phyloP scores from a whole-genome alignment of 1,284 basidiomycete species.

The Pascua sp. region DNA sequence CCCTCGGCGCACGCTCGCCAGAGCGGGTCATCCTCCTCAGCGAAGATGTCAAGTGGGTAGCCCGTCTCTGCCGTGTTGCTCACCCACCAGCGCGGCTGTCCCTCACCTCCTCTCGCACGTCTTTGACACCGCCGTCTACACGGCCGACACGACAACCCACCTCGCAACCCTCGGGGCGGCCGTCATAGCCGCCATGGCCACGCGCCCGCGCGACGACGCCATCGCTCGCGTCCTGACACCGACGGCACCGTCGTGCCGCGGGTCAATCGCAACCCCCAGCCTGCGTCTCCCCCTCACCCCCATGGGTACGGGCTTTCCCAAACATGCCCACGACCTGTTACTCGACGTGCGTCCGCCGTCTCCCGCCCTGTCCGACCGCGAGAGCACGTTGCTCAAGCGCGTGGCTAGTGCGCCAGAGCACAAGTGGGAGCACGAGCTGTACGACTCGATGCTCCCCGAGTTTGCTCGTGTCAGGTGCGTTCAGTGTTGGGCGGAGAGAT shows the following conservation, averaged over 20 bases:
- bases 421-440: constrained; percentile 9
- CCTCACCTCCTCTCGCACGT: constrained; percentile 8
- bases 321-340: neutral
- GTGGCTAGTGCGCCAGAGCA: neutral
- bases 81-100: constrained; percentile 3
- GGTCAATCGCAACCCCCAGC: neutral
- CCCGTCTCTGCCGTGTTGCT: neutral
- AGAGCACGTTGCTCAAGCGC: neutral
- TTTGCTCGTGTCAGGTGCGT: constrained; percentile 8
- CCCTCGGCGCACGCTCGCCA: neutral
- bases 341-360: neutral
- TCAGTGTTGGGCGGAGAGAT: too few species aligned
- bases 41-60: constrained; percentile 4
- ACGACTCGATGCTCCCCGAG: constrained; percentile 9
- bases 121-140: constrained; percentile 5
- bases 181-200: neutral
- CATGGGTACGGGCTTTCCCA: neutral
- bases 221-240: neutral
- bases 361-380: neutral
- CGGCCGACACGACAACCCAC: neutral
- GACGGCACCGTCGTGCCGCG: neutral
- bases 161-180: neutral
- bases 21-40: constrained; percentile 7
- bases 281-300: neutral
- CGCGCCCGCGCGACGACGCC: neutral